phyloP scores from a whole-genome alignment of 768 basidiomycete genomes.

The Hirschioporus abietinus region DNA sequence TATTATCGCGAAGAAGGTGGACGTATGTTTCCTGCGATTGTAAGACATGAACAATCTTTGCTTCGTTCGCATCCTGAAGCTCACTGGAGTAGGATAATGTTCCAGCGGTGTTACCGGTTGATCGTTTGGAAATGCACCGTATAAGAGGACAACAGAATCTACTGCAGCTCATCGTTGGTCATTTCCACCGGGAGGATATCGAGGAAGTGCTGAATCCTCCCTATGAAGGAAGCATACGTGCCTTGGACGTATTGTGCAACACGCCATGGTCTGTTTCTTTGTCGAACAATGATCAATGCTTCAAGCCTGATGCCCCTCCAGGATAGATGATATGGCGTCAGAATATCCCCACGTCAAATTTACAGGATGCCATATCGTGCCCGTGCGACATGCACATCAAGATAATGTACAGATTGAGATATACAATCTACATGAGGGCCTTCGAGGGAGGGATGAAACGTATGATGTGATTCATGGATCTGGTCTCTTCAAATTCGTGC shows the following conservation, averaged over 20 bases:
- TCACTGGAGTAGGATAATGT: background rate
- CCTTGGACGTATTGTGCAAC: background rate
- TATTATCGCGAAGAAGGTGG: constrained; percentile 1
- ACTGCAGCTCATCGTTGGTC: background rate
- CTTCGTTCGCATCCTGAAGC: background rate
- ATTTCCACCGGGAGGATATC: background rate
- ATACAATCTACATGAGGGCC: constrained; percentile 4
- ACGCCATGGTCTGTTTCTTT: constrained; percentile 1
- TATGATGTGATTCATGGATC: background rate
- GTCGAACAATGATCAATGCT: background rate
- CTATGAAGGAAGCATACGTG: background rate
- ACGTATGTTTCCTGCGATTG: background rate
- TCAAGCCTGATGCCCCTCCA: background rate
- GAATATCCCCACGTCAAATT: constrained; percentile 3
- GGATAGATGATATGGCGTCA: constrained; percentile 1
- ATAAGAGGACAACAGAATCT: background rate
- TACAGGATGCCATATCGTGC: background rate
- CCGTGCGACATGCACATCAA: background rate
- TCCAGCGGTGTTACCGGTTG: background rate
- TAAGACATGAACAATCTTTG: background rate
- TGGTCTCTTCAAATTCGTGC: background rate
- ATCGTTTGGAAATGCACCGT: background rate
- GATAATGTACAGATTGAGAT: background rate
- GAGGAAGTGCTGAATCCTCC: background rate
- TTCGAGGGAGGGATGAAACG: background rate